A percentile compares a stretch with the other conserved stretches of the same genome.
Evolutionary conservation across 2,329 filamentous ascomycete species (phyloP).

Genomic region (Stachybotrys elegans): DNA sequence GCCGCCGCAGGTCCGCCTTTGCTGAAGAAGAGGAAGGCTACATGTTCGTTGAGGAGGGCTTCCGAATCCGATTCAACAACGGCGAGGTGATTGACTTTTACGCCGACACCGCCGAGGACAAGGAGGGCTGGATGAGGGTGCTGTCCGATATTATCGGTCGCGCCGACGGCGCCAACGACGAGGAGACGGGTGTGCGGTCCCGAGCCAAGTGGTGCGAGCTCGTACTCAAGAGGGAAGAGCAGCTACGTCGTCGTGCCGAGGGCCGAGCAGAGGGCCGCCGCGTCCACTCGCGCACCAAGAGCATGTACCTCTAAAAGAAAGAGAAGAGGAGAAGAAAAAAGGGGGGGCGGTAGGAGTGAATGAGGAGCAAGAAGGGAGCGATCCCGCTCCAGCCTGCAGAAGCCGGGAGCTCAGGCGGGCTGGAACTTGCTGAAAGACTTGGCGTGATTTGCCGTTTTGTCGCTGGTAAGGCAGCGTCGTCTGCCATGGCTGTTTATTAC

Average conservation of each 20-base stretch:
- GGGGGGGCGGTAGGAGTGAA: no score
- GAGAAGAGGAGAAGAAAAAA: no score
- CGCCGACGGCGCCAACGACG: conserved; percentile 42
- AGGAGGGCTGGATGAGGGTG: conserved; percentile 92
- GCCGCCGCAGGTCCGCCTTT: conserved; percentile 87
- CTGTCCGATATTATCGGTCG: conserved; percentile 67
- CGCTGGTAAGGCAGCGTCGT: no score
- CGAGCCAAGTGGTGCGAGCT: conserved; percentile 63
- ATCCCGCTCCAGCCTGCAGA: no score
- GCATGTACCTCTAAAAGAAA: conserved; percentile 44
- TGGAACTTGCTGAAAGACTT: no score
- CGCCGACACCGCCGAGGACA: conserved; percentile 80
- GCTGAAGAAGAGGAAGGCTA: conserved; percentile 98
- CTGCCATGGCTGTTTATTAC: no score
- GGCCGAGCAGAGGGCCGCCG: conserved; percentile 46
- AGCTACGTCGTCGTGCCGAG: conserved; percentile 47
- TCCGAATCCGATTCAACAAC: conserved; percentile 97
- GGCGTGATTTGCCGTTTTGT: no score
- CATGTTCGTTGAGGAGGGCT: conserved; percentile 99
- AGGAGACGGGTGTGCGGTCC: conserved; percentile 32
- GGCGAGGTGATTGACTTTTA: conserved; percentile 99
- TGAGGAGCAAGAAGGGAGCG: no score
- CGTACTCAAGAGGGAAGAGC: conserved; percentile 59
- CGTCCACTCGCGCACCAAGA: conserved; percentile 54
- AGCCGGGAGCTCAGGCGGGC: no score